phyloP scores from a whole-genome alignment of 495 filamentous ascomycete species.

The Monascus purpureus region DNA sequence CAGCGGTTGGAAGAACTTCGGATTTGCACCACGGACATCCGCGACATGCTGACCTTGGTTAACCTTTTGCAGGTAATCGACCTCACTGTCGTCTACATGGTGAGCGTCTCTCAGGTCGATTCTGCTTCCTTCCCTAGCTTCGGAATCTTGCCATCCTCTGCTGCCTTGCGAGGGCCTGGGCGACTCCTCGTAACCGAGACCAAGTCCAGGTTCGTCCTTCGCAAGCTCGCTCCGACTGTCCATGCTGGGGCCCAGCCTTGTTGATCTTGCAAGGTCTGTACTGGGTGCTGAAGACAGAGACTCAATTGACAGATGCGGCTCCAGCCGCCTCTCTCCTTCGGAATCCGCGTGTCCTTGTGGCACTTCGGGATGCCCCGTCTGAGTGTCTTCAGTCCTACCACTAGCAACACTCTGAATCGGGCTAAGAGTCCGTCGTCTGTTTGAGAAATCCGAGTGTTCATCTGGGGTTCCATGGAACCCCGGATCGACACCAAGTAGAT shows the following conservation, averaged over 20 bases:
- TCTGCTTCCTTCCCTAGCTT: conserved; percentile 13
- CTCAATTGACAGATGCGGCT: conserved; percentile 34
- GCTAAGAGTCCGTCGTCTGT: conserved; percentile 50
- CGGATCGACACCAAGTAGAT: conserved; percentile 26
- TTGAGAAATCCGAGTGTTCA: conserved; percentile 39
- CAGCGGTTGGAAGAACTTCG: conserved; percentile 56
- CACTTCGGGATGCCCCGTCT: conserved; percentile 5
- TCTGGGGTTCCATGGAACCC: conserved; percentile 18
- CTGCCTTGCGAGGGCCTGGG: conserved; percentile 7
- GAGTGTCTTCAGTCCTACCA: conserved; percentile 34
- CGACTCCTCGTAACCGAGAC: conserved; percentile 25
- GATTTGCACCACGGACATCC: conserved; percentile 52
- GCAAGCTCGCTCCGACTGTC: conserved; percentile 32
- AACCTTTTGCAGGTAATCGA: conserved; percentile 42
- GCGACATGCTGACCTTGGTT: conserved; percentile 51
- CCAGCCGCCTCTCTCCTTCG: conserved; percentile 16
- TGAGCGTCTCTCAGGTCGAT: conserved; percentile 37
- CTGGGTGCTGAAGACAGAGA: conserved; percentile 41
- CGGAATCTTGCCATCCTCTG: conserved; percentile 8
- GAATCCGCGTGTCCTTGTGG: conserved; percentile 7
- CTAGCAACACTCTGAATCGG: conserved; percentile 84
- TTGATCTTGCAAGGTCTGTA: conserved; percentile 37
- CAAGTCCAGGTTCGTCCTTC: conserved; percentile 17
- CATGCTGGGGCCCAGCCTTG: conserved; percentile 36
- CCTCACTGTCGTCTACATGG: conserved; percentile 57